Evolutionary conservation across 345 rosid genomes (phyloP).

Genomic region (Linum trigynum): DNA sequence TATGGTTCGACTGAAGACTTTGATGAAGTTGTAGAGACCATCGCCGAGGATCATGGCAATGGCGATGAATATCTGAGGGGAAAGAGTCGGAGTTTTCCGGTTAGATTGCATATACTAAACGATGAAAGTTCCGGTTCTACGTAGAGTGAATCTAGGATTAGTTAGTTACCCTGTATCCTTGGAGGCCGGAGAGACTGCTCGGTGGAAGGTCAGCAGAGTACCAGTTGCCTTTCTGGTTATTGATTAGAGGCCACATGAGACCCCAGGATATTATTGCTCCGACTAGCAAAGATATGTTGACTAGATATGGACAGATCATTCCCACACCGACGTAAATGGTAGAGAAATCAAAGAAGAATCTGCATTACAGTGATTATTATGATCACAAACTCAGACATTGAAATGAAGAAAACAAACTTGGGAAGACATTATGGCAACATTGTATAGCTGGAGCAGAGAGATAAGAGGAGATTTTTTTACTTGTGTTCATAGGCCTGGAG

Average conservation of each 20-base stretch:
- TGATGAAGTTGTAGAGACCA: constrained; percentile 25
- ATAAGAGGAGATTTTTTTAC: constrained; percentile 4
- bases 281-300: constrained; percentile 21
- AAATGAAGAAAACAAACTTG: background rate
- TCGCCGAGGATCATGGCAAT: constrained; percentile 27
- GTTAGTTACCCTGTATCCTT: constrained; percentile 23
- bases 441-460: background rate
- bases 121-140: background rate
- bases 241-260: constrained; percentile 29
- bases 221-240: constrained; percentile 19
- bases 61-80: constrained; percentile 23
- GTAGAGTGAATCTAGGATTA: too few relatives aligned
- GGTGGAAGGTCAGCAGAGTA: constrained; percentile 13
- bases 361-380: background rate
- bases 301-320: constrained; percentile 27
- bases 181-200: constrained; percentile 16
- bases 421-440: background rate
- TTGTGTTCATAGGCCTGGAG: constrained; percentile 20
- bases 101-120: background rate
- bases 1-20: constrained; percentile 18
- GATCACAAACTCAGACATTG: background rate
- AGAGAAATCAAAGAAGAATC: constrained; percentile 29
- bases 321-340: constrained; percentile 28
- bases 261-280: constrained; percentile 30
- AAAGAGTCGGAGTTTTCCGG: background rate